Conservation (phyloP, 495 filamentous ascomycete genomes). For the Penicillium riverlandense region DNA sequence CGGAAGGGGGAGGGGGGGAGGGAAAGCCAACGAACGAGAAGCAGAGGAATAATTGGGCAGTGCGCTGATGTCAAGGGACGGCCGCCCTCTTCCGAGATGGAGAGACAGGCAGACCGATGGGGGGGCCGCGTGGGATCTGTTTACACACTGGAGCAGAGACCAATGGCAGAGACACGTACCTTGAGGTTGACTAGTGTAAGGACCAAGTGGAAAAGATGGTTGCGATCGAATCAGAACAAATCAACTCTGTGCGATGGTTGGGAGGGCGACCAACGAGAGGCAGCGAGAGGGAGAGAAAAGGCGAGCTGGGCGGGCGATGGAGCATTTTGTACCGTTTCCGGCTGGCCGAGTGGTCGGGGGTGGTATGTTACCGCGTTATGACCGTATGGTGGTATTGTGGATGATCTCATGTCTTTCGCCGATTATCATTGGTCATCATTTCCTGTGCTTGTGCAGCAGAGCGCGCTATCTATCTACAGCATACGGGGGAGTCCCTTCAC, state of each 20-base stretch:
- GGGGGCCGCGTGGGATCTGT: too few relatives aligned
- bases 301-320: slow-evolving; percentile 29
- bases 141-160: slow-evolving; percentile 2
- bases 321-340: slow-evolving; percentile 36
- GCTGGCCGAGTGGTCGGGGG: slow-evolving; percentile 6
- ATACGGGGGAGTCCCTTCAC: too few relatives aligned
- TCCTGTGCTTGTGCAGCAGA: too few relatives aligned
- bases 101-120: too few relatives aligned
- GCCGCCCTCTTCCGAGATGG: neutral
- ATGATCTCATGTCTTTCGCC: neutral
- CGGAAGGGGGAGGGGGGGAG: slow-evolving; percentile 12
- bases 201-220: too few relatives aligned
- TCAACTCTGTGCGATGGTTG: slow-evolving; percentile 23
- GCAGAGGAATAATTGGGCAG: neutral
- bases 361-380: neutral
- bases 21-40: slow-evolving; percentile 24
- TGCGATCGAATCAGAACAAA: slow-evolving; percentile 7
- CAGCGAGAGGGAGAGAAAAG: slow-evolving; percentile 37
- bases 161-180: neutral
- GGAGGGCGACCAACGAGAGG: slow-evolving; percentile 42
- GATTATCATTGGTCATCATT: slow-evolving; percentile 2
- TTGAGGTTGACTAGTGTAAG: too few relatives aligned
- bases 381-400: neutral
- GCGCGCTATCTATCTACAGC: too few relatives aligned
- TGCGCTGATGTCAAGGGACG: slow-evolving; percentile 27